Base-by-base conservation (phyloP, 306 rosid species). In the Trifolium pratense region DNA sequence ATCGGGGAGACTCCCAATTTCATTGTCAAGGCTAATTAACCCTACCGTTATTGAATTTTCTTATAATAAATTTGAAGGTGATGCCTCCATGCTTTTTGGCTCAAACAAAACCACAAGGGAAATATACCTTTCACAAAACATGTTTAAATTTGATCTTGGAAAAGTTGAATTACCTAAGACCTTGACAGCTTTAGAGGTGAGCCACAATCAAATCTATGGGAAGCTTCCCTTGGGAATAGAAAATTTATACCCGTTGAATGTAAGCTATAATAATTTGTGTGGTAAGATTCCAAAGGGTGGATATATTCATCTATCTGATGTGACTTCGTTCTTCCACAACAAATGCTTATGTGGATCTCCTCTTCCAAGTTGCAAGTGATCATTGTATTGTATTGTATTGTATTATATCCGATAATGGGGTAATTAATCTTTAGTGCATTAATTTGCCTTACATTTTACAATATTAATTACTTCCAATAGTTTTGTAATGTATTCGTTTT, bases 291-390 rank as follows among this genome's bases (percentile, higher is more conserved):
- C 87, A 6, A 49, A 53, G 15, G 84, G 84, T 2, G 89, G 88
- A 1, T 36, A 76, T 34, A 26, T 88, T 66, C 83, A 78, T 11
- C 26, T 0, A 5, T 45, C 15, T 53, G 86, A 75, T 29, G 2
- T 11, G 23, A 20, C 20, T 0, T 55, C 61, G n/a, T 55, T 55
- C 15, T 21, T 55, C 6, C 61, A 55, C 5, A 55, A 55, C 8
- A 55, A 55, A 34, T 88, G 93, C 46, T 79, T 88, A 70, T 88
- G 90, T 11, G 89, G 93, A 4, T 36, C 86, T n/a, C 88, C 92
- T 3, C 85, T 88, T 6, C 49, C 60, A 9, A 71, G 53, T 65
- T 86, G 85, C 85, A 76, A 78, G 39, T 66, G 39, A 66, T 66
- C 39, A 81, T 16, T 31, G 11, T 26, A 10, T 11, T 23, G 32